Evolutionary conservation across 768 basidiomycete genomes (phyloP), one percentile per base, ranked within the genome.

Genomic region (Asterophora parasitica): DNA sequence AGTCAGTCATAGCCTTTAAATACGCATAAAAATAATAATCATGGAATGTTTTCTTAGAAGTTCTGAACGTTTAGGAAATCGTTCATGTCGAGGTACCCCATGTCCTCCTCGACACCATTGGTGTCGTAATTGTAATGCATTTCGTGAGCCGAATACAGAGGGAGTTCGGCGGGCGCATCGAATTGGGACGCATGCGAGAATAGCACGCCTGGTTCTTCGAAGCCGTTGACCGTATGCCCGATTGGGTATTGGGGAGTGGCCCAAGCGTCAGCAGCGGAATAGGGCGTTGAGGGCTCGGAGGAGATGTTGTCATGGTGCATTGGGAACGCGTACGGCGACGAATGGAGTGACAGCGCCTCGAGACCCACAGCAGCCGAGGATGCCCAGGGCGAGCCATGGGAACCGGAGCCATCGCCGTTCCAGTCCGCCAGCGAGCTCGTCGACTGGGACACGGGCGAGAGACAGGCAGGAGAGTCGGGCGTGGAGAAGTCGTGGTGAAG

Each of bases 341-440:
- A 15, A 9, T 30, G 45, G 16, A 39, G 33, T 17, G 44, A 35
- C 10, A 39, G 35, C 27, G 7, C 20, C 13, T 42, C n/a, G 10
- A 20, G 9, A 5, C 43, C 42, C 15, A 41, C 30, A 5, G 42
- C 44, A 4, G 48, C 38, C 10, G 54, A 49, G 4, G 54, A 49
- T 13, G 57, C 38, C 54, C 54, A 55, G 4, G 43, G 36, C 34
- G 46, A 27, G 23, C 3, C 23, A 23, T 23, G 3, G 20, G 36
- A n/a, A 4, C 44, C 40, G 32, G 57, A 30, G 26, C 48, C 54
- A 35, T 68, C 60, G 19, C 61, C 65, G 48, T 72, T 68, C 74
- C 74, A 75, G 36, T 61, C 60, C 11, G 62, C 47, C 32, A 75
- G 58, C n/a, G 74, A 70, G 4, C 73, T 71, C 27, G 66, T 55